These are phyloP conservation scores for Tulasnella sp. DNA, from an alignment of 768 basidiomycete species.

Conservation along the genomic window DNA sequence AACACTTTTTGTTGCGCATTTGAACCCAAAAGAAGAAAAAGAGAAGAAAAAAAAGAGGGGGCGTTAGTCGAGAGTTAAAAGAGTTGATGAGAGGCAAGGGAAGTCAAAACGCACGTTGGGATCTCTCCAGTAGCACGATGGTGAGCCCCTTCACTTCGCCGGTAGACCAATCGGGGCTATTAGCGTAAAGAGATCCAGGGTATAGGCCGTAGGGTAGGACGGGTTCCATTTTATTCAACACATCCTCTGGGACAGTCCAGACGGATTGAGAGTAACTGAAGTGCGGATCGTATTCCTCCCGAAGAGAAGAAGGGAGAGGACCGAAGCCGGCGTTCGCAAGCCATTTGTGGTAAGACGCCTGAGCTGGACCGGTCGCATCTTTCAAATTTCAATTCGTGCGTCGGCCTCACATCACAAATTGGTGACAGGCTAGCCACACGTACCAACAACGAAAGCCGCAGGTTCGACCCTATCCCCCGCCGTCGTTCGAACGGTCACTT, in stretches of 20 bases:
- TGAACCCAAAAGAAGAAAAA: no score
- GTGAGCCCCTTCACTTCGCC: no score
- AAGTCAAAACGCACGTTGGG: no score
- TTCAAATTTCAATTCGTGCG: background rate
- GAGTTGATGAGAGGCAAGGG: no score
- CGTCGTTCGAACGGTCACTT: slow-evolving; percentile 17
- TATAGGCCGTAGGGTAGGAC: no score
- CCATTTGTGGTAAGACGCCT: slow-evolving; percentile 23
- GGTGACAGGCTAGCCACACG: background rate
- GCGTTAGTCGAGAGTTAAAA: no score
- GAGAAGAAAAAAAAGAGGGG: no score
- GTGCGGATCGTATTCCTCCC: slow-evolving; percentile 24
- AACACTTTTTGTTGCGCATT: no score
- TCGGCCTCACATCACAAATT: no score
- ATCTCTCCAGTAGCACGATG: no score
- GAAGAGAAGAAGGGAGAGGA: slow-evolving; percentile 14
- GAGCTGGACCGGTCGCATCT: slow-evolving; percentile 28
- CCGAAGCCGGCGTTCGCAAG: slow-evolving; percentile 21
- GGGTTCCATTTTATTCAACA: background rate
- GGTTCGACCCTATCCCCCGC: slow-evolving; percentile 15
- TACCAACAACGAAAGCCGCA: slow-evolving; percentile 23
- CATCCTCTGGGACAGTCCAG: slow-evolving; percentile 2
- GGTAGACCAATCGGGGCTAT: no score
- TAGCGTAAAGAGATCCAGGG: no score
- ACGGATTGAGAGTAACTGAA: background rate